Percentiles rank a stretch among this genome's conserved stretches.
Conservation (phyloP, 2,329 filamentous ascomycete species). For the Bipolaris gigantea region DNA sequence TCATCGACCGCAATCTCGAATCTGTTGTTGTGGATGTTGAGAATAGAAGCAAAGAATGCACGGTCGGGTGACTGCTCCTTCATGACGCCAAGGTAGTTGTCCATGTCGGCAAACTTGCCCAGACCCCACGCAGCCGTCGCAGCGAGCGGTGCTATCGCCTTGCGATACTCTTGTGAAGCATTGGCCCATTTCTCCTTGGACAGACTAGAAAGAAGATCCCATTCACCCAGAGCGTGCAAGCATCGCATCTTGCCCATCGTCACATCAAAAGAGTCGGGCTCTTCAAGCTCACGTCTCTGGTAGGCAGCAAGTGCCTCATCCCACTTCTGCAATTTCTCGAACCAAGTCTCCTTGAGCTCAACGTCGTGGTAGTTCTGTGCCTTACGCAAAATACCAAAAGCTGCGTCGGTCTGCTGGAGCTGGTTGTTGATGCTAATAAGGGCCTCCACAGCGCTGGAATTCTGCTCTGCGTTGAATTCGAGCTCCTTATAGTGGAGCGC, state of each 20-base stretch:
- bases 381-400: slow-evolving; percentile 94
- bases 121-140: slow-evolving; percentile 96
- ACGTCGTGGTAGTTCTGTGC: slow-evolving; percentile 96
- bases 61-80: slow-evolving; percentile 90
- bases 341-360: slow-evolving; percentile 96
- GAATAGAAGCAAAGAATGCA: slow-evolving; percentile 95
- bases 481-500: slow-evolving; percentile 98
- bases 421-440: slow-evolving; percentile 99
- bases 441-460: slow-evolving; percentile 90
- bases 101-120: slow-evolving; percentile 97
- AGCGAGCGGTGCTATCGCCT: slow-evolving; percentile 87
- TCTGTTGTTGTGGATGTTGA: slow-evolving; percentile 92
- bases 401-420: slow-evolving; percentile 95
- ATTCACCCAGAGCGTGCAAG: slow-evolving; percentile 93
- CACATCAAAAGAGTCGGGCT: slow-evolving; percentile 78
- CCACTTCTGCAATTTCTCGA: slow-evolving; percentile 97
- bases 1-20: slow-evolving; percentile 88
- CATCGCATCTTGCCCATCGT: slow-evolving; percentile 99
- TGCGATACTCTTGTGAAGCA: slow-evolving; percentile 82
- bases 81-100: slow-evolving; percentile 93
- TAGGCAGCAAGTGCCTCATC: slow-evolving; percentile 94
- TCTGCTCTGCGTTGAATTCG: slow-evolving; percentile 97
- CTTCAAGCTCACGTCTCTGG: slow-evolving; percentile 77
- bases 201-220: slow-evolving; percentile 87
- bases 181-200: slow-evolving; percentile 94